Conservation (phyloP, 2,329 filamentous ascomycete species). For the Neocatenulostroma microsporum region DNA sequence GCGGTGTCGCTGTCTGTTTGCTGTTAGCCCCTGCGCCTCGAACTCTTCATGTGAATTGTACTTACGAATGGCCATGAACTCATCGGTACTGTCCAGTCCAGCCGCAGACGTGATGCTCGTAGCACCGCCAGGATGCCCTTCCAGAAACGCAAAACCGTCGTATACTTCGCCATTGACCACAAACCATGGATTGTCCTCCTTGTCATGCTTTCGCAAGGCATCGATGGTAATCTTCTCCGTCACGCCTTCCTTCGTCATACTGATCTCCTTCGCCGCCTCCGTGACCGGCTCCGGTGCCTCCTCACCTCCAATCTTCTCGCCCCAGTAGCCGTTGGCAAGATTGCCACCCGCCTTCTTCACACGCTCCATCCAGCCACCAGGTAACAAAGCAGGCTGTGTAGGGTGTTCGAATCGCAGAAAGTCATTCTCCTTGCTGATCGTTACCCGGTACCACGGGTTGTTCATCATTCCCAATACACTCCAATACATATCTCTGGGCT, state of each 20-base stretch:
- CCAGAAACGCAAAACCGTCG: constrained; percentile 71
- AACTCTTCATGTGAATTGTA: constrained; percentile 21
- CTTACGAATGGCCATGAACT: constrained; percentile 87
- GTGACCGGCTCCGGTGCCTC: constrained; percentile 35
- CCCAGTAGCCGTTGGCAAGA: constrained; percentile 75
- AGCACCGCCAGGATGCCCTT: constrained; percentile 78
- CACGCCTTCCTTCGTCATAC: constrained; percentile 65
- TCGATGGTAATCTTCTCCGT: constrained; percentile 58
- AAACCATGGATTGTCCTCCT: constrained; percentile 68
- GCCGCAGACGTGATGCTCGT: constrained; percentile 75
- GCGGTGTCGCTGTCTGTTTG: constrained; percentile 75
- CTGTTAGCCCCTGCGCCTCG: background rate
- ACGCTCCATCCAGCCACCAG: constrained; percentile 88
- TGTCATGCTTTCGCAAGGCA: constrained; percentile 62
- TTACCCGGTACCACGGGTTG: constrained; percentile 84
- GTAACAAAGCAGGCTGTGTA: constrained; percentile 67
- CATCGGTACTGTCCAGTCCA: constrained; percentile 74
- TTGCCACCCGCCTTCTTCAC: constrained; percentile 78
- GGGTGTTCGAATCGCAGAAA: constrained; percentile 76
- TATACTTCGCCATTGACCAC: constrained; percentile 84
- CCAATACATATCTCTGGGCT: constrained; percentile 95
- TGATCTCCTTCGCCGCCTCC: constrained; percentile 56
- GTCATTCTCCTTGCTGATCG: constrained; percentile 60
- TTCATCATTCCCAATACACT: constrained; percentile 96
- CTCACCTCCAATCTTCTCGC: constrained; percentile 57